phyloP scores from a whole-genome alignment of 164 flowering plant species.

The Pachysandra terminalis region DNA sequence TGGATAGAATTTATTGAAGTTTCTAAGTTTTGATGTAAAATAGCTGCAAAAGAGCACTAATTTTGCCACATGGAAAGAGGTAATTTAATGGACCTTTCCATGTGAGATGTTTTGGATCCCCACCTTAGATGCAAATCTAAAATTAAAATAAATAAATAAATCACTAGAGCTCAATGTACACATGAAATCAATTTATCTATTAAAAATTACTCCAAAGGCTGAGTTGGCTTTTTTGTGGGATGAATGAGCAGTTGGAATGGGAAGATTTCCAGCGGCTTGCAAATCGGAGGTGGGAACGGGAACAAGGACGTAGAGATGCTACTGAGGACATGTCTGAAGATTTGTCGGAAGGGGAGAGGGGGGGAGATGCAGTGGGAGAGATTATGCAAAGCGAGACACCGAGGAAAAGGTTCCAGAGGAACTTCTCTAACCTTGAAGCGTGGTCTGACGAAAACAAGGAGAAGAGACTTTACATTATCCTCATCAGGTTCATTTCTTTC shows the following conservation, averaged over 20 bases:
- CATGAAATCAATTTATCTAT: no score
- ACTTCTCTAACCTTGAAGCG: conserved; percentile 60
- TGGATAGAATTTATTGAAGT: no score
- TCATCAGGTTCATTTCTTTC: conserved; percentile 55
- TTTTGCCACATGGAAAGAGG: no score
- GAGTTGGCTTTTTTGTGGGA: background rate
- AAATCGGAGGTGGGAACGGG: conserved; percentile 69
- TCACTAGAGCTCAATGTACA: no score
- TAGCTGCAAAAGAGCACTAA: no score
- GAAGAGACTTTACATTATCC: conserved; percentile 78
- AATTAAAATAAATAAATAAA: no score
- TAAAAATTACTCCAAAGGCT: background rate
- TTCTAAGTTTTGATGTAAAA: no score
- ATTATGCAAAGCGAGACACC: conserved; percentile 48
- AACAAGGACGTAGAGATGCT: conserved; percentile 77
- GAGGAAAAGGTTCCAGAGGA: conserved; percentile 50
- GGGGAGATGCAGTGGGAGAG: conserved; percentile 62
- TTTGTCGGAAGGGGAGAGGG: conserved; percentile 74
- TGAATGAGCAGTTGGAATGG: conserved; percentile 55
- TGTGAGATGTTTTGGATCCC: no score
- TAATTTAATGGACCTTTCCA: no score
- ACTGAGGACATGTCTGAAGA: conserved; percentile 89
- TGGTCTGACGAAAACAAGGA: conserved; percentile 88
- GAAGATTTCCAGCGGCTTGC: conserved; percentile 64
- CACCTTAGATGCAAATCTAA: no score